Conservation (phyloP, 179 eudicot species). For the Actinidia arguta region DNA sequence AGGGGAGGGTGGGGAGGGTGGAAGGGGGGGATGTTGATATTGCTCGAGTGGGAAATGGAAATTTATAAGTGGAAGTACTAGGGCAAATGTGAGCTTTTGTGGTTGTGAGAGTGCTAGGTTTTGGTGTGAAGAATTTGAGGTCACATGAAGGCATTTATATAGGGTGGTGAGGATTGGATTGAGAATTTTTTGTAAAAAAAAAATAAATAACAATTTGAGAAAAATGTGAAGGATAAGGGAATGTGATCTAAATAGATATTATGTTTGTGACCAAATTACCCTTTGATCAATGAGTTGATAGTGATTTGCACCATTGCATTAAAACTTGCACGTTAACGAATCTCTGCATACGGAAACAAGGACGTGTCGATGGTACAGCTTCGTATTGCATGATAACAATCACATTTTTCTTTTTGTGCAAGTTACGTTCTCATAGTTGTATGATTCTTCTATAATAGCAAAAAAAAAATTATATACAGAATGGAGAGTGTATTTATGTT, state of each 20-base stretch:
- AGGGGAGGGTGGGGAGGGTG: neutral
- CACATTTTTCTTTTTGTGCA: neutral
- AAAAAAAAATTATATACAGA: too few relatives aligned
- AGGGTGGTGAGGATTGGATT: neutral
- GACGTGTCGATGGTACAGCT: constrained; percentile 3
- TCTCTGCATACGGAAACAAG: constrained; percentile 28
- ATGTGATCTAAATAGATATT: neutral
- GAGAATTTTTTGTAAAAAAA: neutral
- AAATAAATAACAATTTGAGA: neutral
- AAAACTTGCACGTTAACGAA: constrained; percentile 29
- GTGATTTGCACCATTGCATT: neutral
- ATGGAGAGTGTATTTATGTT: too few relatives aligned
- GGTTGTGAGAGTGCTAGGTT: neutral
- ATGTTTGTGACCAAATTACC: neutral
- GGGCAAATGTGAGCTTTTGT: neutral
- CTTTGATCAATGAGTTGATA: neutral
- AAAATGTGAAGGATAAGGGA: constrained; percentile 2
- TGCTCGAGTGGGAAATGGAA: neutral
- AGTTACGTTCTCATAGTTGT: too few relatives aligned
- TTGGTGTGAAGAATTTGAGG: constrained; percentile 20
- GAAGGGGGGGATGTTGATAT: neutral
- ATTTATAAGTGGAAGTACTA: neutral
- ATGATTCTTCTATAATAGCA: too few relatives aligned
- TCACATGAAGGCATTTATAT: constrained; percentile 13
- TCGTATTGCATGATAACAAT: constrained; percentile 1